These are phyloP conservation scores for Arthrobotrys conoides DNA, from an alignment of 2,329 filamentous ascomycete genomes.

Conservation along the genomic window DNA sequence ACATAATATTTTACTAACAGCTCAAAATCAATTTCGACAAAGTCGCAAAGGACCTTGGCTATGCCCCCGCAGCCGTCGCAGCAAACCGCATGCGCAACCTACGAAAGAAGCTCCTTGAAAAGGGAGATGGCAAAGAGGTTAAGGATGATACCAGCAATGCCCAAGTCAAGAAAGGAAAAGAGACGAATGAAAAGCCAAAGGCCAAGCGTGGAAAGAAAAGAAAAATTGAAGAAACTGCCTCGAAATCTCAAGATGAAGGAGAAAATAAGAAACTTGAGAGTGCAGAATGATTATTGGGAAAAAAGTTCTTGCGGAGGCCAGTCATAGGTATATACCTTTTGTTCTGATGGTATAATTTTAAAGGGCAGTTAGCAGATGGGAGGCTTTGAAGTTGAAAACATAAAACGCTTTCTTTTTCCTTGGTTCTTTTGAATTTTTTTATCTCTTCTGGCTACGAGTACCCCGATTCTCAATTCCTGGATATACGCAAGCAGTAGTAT, in stretches of 20 bases:
- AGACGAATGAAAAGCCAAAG: constrained; percentile 24
- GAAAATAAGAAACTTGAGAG: not conserved
- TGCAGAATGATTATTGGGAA: not conserved
- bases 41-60: constrained; percentile 50
- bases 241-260: not conserved
- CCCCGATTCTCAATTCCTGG: too few species aligned
- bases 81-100: constrained; percentile 38
- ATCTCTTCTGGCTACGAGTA: not conserved
- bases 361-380: not conserved
- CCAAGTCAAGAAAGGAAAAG: not conserved
- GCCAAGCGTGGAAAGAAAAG: constrained; percentile 32
- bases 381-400: not conserved
- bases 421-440: not conserved
- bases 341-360: not conserved
- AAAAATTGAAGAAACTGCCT: constrained; percentile 3
- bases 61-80: constrained; percentile 22
- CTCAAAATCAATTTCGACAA: constrained; percentile 36
- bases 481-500: too few species aligned
- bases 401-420: not conserved
- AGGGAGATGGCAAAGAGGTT: not conserved
- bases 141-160: not conserved
- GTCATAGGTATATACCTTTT: not conserved
- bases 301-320: not conserved
- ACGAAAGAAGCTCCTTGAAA: constrained; percentile 26
- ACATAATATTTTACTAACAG: constrained; percentile 9